Evolutionary conservation across 1,139 yeast species (phyloP).

Genomic region (Diutina pseudorugosa): DNA sequence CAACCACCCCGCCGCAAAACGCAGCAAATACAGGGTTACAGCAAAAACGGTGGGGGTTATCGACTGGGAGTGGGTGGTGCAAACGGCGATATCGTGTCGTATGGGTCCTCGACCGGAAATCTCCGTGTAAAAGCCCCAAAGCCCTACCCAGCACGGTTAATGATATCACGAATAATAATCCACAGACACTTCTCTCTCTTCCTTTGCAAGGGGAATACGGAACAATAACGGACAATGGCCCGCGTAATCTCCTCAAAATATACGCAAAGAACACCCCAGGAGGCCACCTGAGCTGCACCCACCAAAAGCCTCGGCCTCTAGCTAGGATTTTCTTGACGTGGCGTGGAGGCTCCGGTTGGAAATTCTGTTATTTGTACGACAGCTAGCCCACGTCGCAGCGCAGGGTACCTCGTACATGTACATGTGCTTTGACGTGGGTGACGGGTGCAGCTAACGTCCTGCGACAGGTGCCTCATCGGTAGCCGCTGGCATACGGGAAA

Average conservation of each 20-base stretch:
- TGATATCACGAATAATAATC: neutral
- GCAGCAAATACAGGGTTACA: slow-evolving; percentile 4
- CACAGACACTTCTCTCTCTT: neutral
- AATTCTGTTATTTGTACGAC: too few species aligned
- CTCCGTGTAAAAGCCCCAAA: neutral
- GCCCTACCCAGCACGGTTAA: neutral
- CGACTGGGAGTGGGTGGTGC: slow-evolving; percentile 70
- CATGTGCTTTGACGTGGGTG: neutral
- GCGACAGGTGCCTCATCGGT: neutral
- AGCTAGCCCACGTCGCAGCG: neutral
- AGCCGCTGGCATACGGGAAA: neutral
- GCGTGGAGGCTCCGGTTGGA: too few species aligned
- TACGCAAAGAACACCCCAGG: neutral
- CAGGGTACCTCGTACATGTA: neutral
- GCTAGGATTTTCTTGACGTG: too few species aligned
- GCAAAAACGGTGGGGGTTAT: slow-evolving; percentile 16
- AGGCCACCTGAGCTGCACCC: too few species aligned
- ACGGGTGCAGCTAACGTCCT: neutral
- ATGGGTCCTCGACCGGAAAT: neutral
- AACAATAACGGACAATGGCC: too few species aligned
- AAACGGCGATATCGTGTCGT: slow-evolving; percentile 37
- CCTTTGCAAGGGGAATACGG: too few species aligned
- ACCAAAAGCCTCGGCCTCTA: too few species aligned
- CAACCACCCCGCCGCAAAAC: neutral
- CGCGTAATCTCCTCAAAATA: too few species aligned